Evolutionary conservation across 2,329 filamentous ascomycete genomes (phyloP).

Genomic region (Xylariaceae sp.): DNA sequence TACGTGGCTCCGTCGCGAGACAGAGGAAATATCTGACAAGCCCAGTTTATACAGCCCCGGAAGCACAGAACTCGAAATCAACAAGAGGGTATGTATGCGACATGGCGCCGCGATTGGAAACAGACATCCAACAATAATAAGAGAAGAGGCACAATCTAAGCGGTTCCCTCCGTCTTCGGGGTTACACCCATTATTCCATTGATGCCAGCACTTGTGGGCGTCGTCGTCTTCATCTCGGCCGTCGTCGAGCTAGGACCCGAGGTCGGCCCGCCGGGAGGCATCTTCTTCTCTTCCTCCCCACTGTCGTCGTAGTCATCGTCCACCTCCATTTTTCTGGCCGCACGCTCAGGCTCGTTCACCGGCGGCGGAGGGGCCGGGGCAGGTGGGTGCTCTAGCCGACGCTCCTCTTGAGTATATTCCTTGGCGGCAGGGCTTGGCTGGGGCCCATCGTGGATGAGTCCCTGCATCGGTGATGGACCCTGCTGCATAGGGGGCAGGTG

Average conservation of each 20-base stretch:
- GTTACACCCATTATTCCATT: conserved; percentile 40
- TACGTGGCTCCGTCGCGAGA: no score
- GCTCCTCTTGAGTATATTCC: conserved; percentile 52
- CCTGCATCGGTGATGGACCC: conserved; percentile 47
- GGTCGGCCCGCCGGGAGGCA: conserved; percentile 31
- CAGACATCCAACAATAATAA: no score
- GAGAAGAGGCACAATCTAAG: background rate
- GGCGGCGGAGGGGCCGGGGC: conserved; percentile 38
- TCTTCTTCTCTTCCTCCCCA: conserved; percentile 74
- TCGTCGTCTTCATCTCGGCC: conserved; percentile 45
- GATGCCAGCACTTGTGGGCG: conserved; percentile 39
- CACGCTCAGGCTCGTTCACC: conserved; percentile 67
- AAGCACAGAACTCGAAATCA: no score
- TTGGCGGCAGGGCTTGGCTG: conserved; percentile 39
- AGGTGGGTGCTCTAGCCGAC: conserved; percentile 39
- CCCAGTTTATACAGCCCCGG: no score
- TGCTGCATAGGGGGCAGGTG: conserved; percentile 59
- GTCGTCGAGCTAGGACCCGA: conserved; percentile 36
- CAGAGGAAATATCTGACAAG: no score
- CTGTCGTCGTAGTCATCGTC: conserved; percentile 98
- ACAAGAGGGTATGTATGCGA: no score
- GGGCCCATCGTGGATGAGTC: conserved; percentile 43
- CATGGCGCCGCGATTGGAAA: no score
- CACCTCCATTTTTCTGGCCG: conserved; percentile 90
- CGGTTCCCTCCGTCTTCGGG: conserved; percentile 38